Base-by-base conservation (phyloP, 495 filamentous ascomycete genomes). In the Penicillium paradoxum region DNA sequence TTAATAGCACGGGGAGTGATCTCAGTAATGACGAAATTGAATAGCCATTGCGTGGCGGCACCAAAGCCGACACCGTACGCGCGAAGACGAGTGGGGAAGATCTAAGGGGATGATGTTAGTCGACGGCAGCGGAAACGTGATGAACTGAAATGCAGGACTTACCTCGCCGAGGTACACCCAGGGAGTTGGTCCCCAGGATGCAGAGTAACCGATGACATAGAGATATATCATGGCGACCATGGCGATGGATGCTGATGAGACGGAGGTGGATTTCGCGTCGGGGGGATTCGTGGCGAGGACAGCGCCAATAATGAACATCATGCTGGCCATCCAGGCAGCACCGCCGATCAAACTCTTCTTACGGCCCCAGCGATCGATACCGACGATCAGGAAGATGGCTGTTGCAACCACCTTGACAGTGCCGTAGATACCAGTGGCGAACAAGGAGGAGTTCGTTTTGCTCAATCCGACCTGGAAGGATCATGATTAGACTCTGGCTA, bases 261-360 rank as follows among this genome's bases (percentile, higher is more conserved):
- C 64, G 5, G 49, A 51, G 7, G 53, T 58, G 0, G 57, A 37
- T 1, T 62, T 45, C 0, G 62, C 19, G n/a, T 70, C 50, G 2
- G 74, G 74, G 0, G 75, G 76, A 39, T 79, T 45, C 6, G 68
- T 73, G 6, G 65, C 70, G 40, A 76, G 48, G 13, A 91, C 87
- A 27, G 90, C 76, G n/a, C 87, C 87, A 54, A 91, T 85, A 60
- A 90, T 87, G 61, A 87, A 84, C 83, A 90, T 89, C 65, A 80
- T 79, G 10, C 77, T 61, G 6, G 76, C 79, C 73, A 86, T 86
- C 32, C 81, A 86, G 33, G 84, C 76, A 4, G 79, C 82, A 15
- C 87, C 89, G 66, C 80, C 84, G 50, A 90, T 74, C 33, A 93
- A 73, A 56, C 80, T 82, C 29, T 79, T 74, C 32, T 83, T 79